These are phyloP conservation scores for Pyracantha coccinea DNA, from an alignment of 331 rosid genomes.

Conservation along the genomic window DNA sequence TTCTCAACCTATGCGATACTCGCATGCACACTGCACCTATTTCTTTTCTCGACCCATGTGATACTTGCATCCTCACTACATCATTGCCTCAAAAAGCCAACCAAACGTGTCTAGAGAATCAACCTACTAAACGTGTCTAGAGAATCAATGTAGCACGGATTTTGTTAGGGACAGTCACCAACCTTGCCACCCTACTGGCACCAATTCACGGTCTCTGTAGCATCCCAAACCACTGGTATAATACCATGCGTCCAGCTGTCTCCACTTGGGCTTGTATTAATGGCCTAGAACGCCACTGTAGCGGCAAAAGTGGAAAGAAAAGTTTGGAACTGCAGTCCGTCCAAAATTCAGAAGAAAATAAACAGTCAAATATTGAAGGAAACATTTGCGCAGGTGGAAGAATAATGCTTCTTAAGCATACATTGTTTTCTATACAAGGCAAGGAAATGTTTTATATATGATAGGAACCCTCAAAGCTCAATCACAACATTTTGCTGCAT, in stretches of 20 bases:
- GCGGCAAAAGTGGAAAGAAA: background rate
- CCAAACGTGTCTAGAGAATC: no score
- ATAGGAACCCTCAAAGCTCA: background rate
- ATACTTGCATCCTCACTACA: background rate
- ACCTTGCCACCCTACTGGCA: background rate
- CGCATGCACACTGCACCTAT: background rate
- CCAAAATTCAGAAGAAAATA: background rate
- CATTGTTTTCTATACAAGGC: slow-evolving; percentile 16
- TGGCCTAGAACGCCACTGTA: background rate
- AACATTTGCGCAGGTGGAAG: background rate
- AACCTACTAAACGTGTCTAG: no score
- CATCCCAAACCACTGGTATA: no score
- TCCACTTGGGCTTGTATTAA: background rate
- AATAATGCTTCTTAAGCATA: slow-evolving; percentile 16
- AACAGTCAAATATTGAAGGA: background rate
- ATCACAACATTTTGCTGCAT: slow-evolving; percentile 31
- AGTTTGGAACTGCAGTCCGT: background rate
- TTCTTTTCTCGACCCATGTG: background rate
- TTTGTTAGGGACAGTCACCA: background rate
- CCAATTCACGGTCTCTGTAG: no score
- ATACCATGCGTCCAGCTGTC: background rate
- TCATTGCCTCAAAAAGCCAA: background rate
- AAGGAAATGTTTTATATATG: background rate
- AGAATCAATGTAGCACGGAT: background rate
- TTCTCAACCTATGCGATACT: background rate